Conservation (phyloP, 345 rosid genomes). For the Salix caprea region DNA sequence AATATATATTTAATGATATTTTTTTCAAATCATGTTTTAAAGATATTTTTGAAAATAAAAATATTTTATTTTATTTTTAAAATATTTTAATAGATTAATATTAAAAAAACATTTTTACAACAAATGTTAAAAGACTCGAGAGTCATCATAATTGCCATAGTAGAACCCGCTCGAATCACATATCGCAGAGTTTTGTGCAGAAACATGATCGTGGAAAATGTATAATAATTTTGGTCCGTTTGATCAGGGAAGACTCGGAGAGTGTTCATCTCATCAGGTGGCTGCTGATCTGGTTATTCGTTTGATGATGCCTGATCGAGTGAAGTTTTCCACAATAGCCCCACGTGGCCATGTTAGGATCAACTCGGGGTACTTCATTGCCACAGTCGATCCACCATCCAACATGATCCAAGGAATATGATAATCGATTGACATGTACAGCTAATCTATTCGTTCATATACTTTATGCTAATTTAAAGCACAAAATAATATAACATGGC, state of each 20-base stretch:
- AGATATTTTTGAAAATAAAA: no score
- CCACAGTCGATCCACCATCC: not conserved
- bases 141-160: conserved; percentile 23
- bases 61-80: no score
- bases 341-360: not conserved
- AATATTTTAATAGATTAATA: no score
- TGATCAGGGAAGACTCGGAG: conserved; percentile 21
- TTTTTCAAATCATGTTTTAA: no score
- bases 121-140: not conserved
- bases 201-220: not conserved
- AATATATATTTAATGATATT: no score
- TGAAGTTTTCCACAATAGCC: not conserved
- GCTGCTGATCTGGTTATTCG: not conserved
- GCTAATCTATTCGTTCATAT: no score
- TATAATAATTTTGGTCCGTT: conserved; percentile 18
- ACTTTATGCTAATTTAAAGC: no score
- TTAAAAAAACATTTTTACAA: no score
- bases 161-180: conserved; percentile 23
- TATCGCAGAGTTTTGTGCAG: not conserved
- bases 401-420: no score
- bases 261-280: conserved; percentile 13
- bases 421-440: no score
- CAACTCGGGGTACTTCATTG: not conserved
- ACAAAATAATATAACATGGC: no score
- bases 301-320: not conserved